A percentile compares a stretch with the other conserved stretches of the same genome.
These are phyloP conservation scores for Adansonia digitata DNA, from an alignment of 345 rosid species.

Conservation along the genomic window DNA sequence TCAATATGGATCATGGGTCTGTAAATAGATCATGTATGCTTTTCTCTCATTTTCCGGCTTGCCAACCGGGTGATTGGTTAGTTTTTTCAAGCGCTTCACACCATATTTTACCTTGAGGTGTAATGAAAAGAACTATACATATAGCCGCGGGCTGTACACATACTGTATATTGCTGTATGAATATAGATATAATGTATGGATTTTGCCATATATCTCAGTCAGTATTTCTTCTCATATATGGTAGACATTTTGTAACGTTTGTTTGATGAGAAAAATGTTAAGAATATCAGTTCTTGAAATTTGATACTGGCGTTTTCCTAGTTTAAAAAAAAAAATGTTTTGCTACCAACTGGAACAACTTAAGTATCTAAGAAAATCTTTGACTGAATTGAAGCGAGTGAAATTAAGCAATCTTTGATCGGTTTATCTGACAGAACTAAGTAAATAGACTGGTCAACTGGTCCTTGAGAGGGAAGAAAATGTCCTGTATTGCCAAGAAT, in stretches of 20 bases:
- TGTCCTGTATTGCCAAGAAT: not conserved
- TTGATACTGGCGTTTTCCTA: not conserved
- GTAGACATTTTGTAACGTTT: not conserved
- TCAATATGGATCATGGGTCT: too few relatives aligned
- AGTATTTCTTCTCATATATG: not conserved
- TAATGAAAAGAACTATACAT: not conserved
- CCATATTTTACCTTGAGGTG: conserved; percentile 11
- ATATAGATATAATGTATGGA: not conserved
- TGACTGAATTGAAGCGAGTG: not conserved
- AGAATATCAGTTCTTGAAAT: not conserved
- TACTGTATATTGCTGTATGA: not conserved
- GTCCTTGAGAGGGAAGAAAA: not conserved
- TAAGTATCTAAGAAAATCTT: not conserved
- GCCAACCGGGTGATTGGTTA: not conserved
- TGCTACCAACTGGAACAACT: not conserved
- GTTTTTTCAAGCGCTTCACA: conserved; percentile 9
- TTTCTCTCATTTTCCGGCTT: conserved; percentile 1
- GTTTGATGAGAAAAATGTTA: not conserved
- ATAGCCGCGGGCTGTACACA: not conserved
- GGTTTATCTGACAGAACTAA: not conserved
- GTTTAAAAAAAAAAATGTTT: not conserved
- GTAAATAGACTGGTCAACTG: not conserved
- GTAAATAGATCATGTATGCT: conserved; percentile 1
- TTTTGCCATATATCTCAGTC: not conserved
- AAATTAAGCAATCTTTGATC: not conserved